Conservation (phyloP, 2,329 filamentous ascomycete genomes). For the Capronia americana region DNA sequence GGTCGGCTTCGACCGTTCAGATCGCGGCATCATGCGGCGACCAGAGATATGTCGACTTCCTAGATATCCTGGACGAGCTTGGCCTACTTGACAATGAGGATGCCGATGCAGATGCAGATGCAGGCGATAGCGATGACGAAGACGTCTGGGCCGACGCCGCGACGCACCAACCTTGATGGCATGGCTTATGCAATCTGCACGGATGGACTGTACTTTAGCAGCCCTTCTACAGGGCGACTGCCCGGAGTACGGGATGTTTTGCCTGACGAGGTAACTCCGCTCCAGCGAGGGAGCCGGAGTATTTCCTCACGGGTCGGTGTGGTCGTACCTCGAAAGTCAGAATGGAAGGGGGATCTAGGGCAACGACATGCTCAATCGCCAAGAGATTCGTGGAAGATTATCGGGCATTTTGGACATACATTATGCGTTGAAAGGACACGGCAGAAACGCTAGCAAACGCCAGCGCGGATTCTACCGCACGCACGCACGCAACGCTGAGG, state of each 20-base stretch:
- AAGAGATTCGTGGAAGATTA: not conserved
- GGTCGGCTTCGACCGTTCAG: not conserved
- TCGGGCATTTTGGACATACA: not conserved
- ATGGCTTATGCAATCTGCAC: not conserved
- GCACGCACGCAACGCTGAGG: not conserved
- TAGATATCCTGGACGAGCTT: not conserved
- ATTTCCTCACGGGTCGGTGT: not conserved
- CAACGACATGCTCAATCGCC: not conserved
- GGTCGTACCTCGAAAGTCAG: not conserved
- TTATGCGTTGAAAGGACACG: not conserved
- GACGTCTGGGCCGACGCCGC: not conserved
- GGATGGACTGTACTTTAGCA: not conserved
- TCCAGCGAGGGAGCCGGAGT: not conserved
- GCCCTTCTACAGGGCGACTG: not conserved
- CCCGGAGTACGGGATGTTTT: not conserved
- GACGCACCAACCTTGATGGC: not conserved
- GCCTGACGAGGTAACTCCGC: not conserved
- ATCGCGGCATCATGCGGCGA: constrained; percentile 8
- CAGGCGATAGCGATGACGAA: not conserved
- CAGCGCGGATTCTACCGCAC: not conserved
- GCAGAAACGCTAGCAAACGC: not conserved
- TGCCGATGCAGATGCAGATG: not conserved
- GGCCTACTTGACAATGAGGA: not conserved
- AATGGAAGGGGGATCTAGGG: not conserved
- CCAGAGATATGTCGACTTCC: constrained; percentile 8